Conservation (phyloP, 1,139 yeast genomes). For the Blastobotrys apis region DNA sequence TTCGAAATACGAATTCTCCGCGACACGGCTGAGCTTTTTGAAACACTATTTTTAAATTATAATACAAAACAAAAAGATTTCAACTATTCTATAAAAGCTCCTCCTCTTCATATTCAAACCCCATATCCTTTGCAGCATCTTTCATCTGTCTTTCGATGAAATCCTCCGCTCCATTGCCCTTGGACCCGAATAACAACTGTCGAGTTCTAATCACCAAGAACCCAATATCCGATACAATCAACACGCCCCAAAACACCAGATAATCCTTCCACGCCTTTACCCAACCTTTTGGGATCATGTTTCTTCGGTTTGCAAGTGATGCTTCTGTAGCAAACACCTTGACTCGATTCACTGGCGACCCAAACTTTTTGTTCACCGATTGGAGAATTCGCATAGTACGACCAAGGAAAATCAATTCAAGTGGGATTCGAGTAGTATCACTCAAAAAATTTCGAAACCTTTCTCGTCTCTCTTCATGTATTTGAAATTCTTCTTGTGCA, state of each 20-base stretch:
- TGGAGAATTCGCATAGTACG: slow-evolving; percentile 73
- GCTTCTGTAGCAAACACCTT: slow-evolving; percentile 59
- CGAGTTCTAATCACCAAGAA: slow-evolving; percentile 41
- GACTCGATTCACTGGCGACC: slow-evolving; percentile 70
- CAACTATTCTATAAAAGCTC: no score
- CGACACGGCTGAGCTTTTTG: no score
- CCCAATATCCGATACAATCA: slow-evolving; percentile 44
- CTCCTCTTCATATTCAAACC: slow-evolving; percentile 9
- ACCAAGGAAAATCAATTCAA: slow-evolving; percentile 60
- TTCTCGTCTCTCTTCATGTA: slow-evolving; percentile 38
- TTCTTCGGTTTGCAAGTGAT: slow-evolving; percentile 19
- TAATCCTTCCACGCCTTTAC: slow-evolving; percentile 28
- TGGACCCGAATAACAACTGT: slow-evolving; percentile 35
- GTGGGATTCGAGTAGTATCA: slow-evolving; percentile 63
- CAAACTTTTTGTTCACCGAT: slow-evolving; percentile 59
- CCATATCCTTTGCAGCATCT: slow-evolving; percentile 14
- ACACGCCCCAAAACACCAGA: slow-evolving; percentile 37
- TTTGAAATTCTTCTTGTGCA: slow-evolving; percentile 37
- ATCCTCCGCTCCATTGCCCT: slow-evolving; percentile 14
- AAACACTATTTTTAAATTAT: no score
- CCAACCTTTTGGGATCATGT: slow-evolving; percentile 8
- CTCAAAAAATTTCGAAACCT: slow-evolving; percentile 48
- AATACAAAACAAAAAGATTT: no score
- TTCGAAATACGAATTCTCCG: no score
- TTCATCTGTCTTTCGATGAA: slow-evolving; percentile 15